phyloP scores from a whole-genome alignment of 78 protist species.

The Dictyostelium intermedium region DNA sequence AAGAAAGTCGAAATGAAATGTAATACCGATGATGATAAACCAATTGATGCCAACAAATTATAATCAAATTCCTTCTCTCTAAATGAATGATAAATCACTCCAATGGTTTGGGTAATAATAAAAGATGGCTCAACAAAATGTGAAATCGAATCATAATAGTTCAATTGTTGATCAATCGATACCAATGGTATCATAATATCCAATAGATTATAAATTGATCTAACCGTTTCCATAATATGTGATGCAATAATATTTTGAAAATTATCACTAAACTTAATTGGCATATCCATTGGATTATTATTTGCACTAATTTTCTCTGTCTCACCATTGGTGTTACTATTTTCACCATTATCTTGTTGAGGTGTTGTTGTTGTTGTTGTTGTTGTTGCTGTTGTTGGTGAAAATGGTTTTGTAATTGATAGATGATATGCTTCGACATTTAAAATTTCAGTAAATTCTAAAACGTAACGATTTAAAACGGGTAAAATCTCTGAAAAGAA shows the following conservation, averaged over 20 bases:
- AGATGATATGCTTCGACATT: constrained; percentile 21
- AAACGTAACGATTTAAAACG: background rate
- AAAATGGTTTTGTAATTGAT: background rate
- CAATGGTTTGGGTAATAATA: constrained; percentile 19
- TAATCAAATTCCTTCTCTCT: constrained; percentile 6
- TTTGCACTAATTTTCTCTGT: background rate
- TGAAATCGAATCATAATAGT: constrained; percentile 10
- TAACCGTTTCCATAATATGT: constrained; percentile 26
- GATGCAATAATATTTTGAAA: background rate
- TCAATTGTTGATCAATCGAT: background rate
- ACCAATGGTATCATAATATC: background rate
- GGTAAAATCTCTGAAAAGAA: background rate
- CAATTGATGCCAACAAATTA: constrained; percentile 2
- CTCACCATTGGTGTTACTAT: background rate
- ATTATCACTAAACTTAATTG: background rate
- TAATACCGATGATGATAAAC: constrained; percentile 19
- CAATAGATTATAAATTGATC: constrained; percentile 53
- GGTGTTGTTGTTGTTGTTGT: background rate
- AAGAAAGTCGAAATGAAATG: constrained; percentile 51
- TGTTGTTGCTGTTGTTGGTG: background rate
- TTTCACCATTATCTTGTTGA: background rate
- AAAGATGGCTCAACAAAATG: constrained; percentile 44
- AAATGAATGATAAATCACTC: constrained; percentile 45
- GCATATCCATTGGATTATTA: background rate
- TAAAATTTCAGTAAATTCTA: constrained; percentile 6